Base-by-base conservation (phyloP, 2,329 filamentous ascomycete species). In the Colletotrichum costaricense region DNA sequence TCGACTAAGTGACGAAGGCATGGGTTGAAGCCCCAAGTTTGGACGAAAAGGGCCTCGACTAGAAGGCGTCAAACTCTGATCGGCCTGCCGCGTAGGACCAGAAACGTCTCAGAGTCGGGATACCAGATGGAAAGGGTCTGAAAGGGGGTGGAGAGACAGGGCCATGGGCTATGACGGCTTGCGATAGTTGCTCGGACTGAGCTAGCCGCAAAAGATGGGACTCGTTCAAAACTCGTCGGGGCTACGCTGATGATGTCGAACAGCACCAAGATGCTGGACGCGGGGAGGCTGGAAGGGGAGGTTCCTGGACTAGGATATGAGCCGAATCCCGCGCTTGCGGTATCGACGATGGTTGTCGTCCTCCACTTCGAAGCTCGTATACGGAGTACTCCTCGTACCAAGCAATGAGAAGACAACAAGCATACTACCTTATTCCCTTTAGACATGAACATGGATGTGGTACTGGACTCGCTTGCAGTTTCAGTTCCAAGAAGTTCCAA, bases 41-140 rank as follows among this genome's bases (percentile, higher is more conserved):
- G 64, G 70, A 73, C 66, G 66, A 69, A 26, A 26, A 55, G 58
- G 19, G 38, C 70, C 35, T 69, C 59, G 59, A n/a, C 28, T 69
- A 26, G 65, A 58, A 22, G 55, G 42, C 67, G 42, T 69, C 70
- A 56, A 69, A 56, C 54, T 46, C 7, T 42, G 70, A 64, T 73
- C 70, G 66, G 42, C 66, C 33, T 73, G 66, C 59, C 55, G 57
- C 46, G 60, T 56, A 60, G 30, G 59, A 73, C 70, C 30, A 58
- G 59, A 73, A 64, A 73, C 70, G 70, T 73, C 66, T 73, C 70
- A 65, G 59, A 69, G 54, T 60, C 58, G 30, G 38, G 52, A 60
- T n/a, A 33, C 26, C 30, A 26, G 46, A 55, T 8, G 49, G 49
- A 65, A 73, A 69, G 70, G 59, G 66, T 55, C 66, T 60, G 63